These are phyloP conservation scores for Kingdonia uniflora DNA, from an alignment of 164 flowering plant genomes.

Conservation along the genomic window DNA sequence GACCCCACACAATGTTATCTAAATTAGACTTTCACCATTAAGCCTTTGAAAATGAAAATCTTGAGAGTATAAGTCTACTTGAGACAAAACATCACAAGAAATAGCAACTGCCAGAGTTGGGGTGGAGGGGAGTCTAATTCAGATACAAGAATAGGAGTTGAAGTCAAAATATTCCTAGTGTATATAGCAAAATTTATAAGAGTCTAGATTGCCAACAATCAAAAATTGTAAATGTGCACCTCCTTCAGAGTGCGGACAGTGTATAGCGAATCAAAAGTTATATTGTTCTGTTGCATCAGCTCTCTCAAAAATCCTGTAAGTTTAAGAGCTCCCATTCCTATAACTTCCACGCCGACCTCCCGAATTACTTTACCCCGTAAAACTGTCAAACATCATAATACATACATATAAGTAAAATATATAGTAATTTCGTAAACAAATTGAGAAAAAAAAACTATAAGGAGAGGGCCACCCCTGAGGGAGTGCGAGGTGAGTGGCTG, in stretches of 20 bases:
- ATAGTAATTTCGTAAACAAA: neutral
- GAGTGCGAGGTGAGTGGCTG: too few relatives aligned
- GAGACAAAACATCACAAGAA: too few relatives aligned
- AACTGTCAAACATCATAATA: conserved; percentile 33
- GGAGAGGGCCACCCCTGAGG: neutral
- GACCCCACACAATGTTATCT: too few relatives aligned
- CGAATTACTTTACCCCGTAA: conserved; percentile 87
- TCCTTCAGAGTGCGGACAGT: conserved; percentile 91
- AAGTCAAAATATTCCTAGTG: too few relatives aligned
- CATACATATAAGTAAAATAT: neutral
- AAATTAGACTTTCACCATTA: too few relatives aligned
- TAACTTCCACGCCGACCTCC: conserved; percentile 75
- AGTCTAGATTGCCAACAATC: neutral
- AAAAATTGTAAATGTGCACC: conserved; percentile 32
- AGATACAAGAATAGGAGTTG: too few relatives aligned
- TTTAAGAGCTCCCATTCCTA: conserved; percentile 78
- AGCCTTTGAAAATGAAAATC: too few relatives aligned
- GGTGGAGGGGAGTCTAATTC: too few relatives aligned
- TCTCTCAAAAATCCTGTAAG: conserved; percentile 77
- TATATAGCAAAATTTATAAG: too few relatives aligned
- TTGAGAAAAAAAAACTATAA: neutral
- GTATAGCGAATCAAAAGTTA: conserved; percentile 62
- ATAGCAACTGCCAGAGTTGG: too few relatives aligned
- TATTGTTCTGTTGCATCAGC: conserved; percentile 64
- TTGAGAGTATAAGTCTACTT: too few relatives aligned